phyloP scores from a whole-genome alignment of 2,329 filamentous ascomycete species.

The Stagonosporopsis cucurbitacearum region DNA sequence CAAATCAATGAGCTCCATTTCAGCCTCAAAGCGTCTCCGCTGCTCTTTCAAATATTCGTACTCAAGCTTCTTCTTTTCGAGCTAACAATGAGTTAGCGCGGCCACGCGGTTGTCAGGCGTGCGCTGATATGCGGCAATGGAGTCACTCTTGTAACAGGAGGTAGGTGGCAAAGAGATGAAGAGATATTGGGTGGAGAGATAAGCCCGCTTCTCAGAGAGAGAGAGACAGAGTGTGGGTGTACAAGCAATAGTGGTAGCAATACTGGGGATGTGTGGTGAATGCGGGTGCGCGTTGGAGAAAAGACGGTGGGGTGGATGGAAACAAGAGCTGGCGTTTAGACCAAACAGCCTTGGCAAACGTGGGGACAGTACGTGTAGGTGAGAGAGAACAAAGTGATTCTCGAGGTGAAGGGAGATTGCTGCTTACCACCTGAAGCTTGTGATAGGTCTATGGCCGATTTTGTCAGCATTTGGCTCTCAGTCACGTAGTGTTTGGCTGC shows the following conservation, averaged over 20 bases:
- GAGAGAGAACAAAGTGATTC: slow-evolving; percentile 19
- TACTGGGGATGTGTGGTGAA: neutral
- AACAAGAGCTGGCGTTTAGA: neutral
- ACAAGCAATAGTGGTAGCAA: slow-evolving; percentile 29
- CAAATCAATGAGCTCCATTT: slow-evolving; percentile 88
- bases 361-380: slow-evolving; percentile 18
- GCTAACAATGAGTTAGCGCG: slow-evolving; percentile 59
- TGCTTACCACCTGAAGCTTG: slow-evolving; percentile 77
- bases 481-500: slow-evolving; percentile 25
- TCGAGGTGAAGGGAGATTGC: slow-evolving; percentile 35
- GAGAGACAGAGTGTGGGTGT: slow-evolving; percentile 27
- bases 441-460: slow-evolving; percentile 63
- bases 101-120: slow-evolving; percentile 25
- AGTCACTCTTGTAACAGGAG: slow-evolving; percentile 14
- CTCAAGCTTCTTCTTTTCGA: slow-evolving; percentile 92
- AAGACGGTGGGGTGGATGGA: slow-evolving; percentile 7
- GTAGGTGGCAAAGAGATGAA: slow-evolving; percentile 20
- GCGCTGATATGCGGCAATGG: slow-evolving; percentile 24
- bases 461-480: slow-evolving; percentile 37
- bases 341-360: slow-evolving; percentile 8
- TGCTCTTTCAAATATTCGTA: slow-evolving; percentile 91
- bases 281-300: slow-evolving; percentile 3
- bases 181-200: slow-evolving; percentile 18
- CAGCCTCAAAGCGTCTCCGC: slow-evolving; percentile 85
- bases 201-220: slow-evolving; percentile 16